Evolutionary conservation across 352 stramenopile genomes (phyloP).

Genomic region (Globisporangium middletonii): DNA sequence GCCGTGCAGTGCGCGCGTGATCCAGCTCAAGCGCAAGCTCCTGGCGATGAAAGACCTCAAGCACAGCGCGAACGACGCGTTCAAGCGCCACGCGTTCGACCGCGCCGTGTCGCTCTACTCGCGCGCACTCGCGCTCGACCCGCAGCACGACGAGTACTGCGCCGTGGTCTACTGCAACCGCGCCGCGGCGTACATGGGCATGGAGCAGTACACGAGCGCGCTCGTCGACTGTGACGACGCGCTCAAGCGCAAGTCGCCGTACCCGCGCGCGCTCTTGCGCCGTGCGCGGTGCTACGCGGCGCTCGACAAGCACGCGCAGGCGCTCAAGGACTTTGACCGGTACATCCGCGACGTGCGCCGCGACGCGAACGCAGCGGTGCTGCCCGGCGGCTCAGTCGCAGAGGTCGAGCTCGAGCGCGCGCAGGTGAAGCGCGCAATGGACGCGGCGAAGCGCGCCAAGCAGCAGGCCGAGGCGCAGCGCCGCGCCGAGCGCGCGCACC

Average conservation of each 20-base stretch:
- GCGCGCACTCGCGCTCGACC: conserved; percentile 57
- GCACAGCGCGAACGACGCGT: conserved; percentile 58
- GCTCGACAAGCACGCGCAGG: conserved; percentile 50
- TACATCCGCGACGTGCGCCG: conserved; percentile 48
- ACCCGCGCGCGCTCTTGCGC: conserved; percentile 51
- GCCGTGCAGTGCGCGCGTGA: conserved; percentile 64
- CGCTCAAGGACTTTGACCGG: conserved; percentile 67
- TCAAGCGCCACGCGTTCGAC: conserved; percentile 50
- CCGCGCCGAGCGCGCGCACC: conserved; percentile 31
- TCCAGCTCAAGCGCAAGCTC: conserved; percentile 62
- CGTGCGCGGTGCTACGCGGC: conserved; percentile 64
- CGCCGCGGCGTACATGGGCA: conserved; percentile 69
- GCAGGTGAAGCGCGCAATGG: conserved; percentile 40
- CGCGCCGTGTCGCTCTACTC: conserved; percentile 55
- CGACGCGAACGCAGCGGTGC: conserved; percentile 5
- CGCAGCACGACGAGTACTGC: conserved; percentile 64
- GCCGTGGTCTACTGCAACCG: conserved; percentile 80
- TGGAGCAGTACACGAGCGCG: conserved; percentile 56
- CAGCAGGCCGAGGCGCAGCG: conserved; percentile 34
- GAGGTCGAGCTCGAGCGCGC: conserved; percentile 48
- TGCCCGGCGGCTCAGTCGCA: conserved; percentile 6
- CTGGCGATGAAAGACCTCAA: conserved; percentile 66
- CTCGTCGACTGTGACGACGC: conserved; percentile 74
- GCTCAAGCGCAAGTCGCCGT: conserved; percentile 51
- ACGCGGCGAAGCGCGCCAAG: conserved; percentile 32